Conservation (phyloP, 2,329 filamentous ascomycete species). For the Neonectria sp. region DNA sequence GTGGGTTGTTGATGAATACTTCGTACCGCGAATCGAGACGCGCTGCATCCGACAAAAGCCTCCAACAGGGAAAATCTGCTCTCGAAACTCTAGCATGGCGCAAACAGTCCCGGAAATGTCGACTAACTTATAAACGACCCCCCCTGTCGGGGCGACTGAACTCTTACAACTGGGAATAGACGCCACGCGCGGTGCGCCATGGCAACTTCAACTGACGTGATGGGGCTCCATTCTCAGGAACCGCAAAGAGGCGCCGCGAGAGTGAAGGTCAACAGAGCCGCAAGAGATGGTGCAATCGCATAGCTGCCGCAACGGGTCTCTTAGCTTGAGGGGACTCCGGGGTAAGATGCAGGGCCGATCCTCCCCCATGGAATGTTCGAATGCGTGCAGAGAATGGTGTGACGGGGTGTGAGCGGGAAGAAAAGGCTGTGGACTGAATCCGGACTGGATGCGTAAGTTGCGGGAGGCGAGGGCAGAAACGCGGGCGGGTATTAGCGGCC, state of each 20-base stretch:
- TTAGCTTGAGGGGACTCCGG: conserved; percentile 11
- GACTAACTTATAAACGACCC: conserved; percentile 1
- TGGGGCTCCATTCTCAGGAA: conserved; percentile 14
- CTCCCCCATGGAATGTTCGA: conserved; percentile 32
- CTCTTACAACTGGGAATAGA: not conserved
- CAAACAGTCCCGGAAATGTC: conserved; percentile 16
- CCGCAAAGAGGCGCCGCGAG: not conserved
- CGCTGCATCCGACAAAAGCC: not conserved
- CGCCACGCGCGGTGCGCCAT: conserved; percentile 28
- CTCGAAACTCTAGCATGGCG: conserved; percentile 7
- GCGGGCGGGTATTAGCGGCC: conserved; percentile 24
- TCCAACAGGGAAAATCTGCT: conserved; percentile 2
- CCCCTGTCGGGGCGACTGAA: not conserved
- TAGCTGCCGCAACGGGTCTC: conserved; percentile 6
- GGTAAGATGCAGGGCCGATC: conserved; percentile 32
- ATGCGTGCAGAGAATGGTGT: conserved; percentile 36
- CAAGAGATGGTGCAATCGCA: conserved; percentile 37
- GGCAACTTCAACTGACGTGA: conserved; percentile 24
- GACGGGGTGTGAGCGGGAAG: conserved; percentile 15
- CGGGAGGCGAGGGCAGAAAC: not conserved
- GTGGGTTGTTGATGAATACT: not conserved
- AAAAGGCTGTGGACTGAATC: not conserved
- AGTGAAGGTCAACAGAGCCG: conserved; percentile 33
- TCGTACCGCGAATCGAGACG: not conserved
- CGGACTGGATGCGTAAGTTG: not conserved